Evolutionary conservation across 2,329 filamentous ascomycete species (phyloP).

Genomic region (Pseudogymnoascus sp.): DNA sequence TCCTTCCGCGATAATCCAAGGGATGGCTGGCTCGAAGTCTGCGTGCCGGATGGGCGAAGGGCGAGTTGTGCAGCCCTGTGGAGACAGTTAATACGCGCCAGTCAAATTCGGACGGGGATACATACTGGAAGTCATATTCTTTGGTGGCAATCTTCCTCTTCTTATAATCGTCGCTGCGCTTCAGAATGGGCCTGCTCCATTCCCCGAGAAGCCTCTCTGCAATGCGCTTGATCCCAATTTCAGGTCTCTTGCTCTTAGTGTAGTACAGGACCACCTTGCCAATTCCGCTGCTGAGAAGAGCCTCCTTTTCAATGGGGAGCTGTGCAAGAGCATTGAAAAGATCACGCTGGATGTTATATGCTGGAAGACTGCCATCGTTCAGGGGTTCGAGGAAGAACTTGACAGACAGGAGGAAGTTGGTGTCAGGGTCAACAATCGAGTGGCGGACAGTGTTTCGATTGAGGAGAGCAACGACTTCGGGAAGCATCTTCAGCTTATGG

Average conservation of each 20-base stretch:
- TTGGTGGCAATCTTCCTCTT: constrained; percentile 63
- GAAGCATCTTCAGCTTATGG: constrained; percentile 88
- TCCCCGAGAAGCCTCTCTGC: constrained; percentile 88
- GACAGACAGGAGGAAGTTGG: constrained; percentile 87
- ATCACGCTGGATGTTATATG: constrained; percentile 95
- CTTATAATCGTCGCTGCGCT: constrained; percentile 89
- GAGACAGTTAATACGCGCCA: constrained; percentile 12
- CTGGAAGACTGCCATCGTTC: constrained; percentile 85
- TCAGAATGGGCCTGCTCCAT: constrained; percentile 91
- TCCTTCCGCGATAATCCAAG: constrained; percentile 23
- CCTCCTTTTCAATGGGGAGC: constrained; percentile 85
- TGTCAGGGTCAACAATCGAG: constrained; percentile 85
- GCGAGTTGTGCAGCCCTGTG: constrained; percentile 28
- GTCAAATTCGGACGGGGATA: constrained; percentile 16
- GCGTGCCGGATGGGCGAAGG: constrained; percentile 25
- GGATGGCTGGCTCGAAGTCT: constrained; percentile 24
- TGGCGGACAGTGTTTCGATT: constrained; percentile 83
- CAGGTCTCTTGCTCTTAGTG: constrained; percentile 85
- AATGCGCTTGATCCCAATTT: constrained; percentile 83
- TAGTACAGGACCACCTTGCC: constrained; percentile 97
- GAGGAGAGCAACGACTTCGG: constrained; percentile 78
- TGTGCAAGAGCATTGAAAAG: constrained; percentile 73
- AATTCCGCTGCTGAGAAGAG: constrained; percentile 81
- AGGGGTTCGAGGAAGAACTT: constrained; percentile 96
- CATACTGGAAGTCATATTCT: constrained; percentile 56